Evolutionary conservation across 2,329 filamentous ascomycete genomes (phyloP).

Genomic region (Simplicillium sp.): DNA sequence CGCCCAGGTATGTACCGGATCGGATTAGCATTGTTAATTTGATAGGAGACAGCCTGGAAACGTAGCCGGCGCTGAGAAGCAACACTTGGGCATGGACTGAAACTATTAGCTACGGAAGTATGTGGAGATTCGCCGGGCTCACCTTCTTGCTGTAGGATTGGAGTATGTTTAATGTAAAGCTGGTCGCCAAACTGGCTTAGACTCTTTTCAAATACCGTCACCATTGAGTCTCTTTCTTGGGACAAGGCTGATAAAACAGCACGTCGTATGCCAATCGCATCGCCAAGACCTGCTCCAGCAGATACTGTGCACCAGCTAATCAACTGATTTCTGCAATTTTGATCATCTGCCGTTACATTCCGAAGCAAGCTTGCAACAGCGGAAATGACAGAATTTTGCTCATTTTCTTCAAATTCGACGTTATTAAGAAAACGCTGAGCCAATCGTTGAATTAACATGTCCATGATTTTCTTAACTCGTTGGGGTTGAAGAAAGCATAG

Average conservation of each 20-base stretch:
- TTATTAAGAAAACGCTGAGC: conserved; percentile 33
- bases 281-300: conserved; percentile 55
- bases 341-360: conserved; percentile 35
- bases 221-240: conserved; percentile 39
- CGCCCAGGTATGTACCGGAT: conserved; percentile 63
- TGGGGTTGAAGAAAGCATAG: conserved; percentile 19
- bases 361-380: conserved; percentile 50
- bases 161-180: conserved; percentile 76
- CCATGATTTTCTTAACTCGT: conserved; percentile 15
- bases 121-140: conserved; percentile 11
- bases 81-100: conserved; percentile 71
- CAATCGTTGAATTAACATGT: conserved; percentile 26
- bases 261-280: conserved; percentile 55
- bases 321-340: conserved; percentile 42
- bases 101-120: conserved; percentile 11
- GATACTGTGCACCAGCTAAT: conserved; percentile 56
- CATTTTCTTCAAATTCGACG: conserved; percentile 19
- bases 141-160: conserved; percentile 86
- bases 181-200: conserved; percentile 73
- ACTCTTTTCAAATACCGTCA: conserved; percentile 54
- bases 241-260: conserved; percentile 52
- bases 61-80: conserved; percentile 66
- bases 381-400: conserved; percentile 32
- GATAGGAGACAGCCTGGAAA: conserved; percentile 56
- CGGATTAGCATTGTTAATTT: conserved; percentile 61